These are phyloP conservation scores for Diaporthe caulivora DNA, from an alignment of 2,329 filamentous ascomycete genomes.

Conservation along the genomic window DNA sequence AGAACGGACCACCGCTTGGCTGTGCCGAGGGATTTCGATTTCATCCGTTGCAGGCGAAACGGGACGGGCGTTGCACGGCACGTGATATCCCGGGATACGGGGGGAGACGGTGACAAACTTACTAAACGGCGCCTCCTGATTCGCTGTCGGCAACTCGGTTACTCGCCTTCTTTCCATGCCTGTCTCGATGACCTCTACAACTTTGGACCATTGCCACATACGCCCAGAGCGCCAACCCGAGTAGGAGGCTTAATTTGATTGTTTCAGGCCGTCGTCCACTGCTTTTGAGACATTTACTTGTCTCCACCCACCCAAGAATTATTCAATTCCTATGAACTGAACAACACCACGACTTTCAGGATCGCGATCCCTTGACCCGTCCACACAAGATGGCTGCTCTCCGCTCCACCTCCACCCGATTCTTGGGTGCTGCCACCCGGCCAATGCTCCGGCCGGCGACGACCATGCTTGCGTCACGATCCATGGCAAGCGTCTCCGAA, in stretches of 20 bases:
- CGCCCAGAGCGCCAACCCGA: constrained; percentile 19
- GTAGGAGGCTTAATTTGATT: constrained; percentile 17
- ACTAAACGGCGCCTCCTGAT: constrained; percentile 19
- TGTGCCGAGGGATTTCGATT: constrained; percentile 14
- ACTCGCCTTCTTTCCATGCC: constrained; percentile 16
- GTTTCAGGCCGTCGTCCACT: neutral
- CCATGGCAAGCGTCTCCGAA: constrained; percentile 69
- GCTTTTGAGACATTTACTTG: neutral
- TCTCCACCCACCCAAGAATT: neutral
- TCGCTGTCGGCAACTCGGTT: constrained; percentile 33
- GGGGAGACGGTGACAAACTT: neutral
- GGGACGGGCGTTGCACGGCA: constrained; percentile 7
- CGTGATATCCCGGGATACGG: constrained; percentile 20
- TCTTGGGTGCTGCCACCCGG: constrained; percentile 61
- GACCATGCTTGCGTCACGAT: constrained; percentile 55
- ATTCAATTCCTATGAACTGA: neutral
- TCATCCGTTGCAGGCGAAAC: constrained; percentile 7
- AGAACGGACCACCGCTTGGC: neutral
- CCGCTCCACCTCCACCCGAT: constrained; percentile 67
- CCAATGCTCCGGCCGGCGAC: constrained; percentile 54
- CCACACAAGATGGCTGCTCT: constrained; percentile 69
- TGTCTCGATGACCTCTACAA: constrained; percentile 30
- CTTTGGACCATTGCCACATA: constrained; percentile 25
- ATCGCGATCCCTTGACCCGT: constrained; percentile 12
- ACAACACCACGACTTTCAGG: constrained; percentile 12